phyloP scores from a whole-genome alignment of 2,329 filamentous ascomycete genomes.

The Phaeosphaeria sp. region DNA sequence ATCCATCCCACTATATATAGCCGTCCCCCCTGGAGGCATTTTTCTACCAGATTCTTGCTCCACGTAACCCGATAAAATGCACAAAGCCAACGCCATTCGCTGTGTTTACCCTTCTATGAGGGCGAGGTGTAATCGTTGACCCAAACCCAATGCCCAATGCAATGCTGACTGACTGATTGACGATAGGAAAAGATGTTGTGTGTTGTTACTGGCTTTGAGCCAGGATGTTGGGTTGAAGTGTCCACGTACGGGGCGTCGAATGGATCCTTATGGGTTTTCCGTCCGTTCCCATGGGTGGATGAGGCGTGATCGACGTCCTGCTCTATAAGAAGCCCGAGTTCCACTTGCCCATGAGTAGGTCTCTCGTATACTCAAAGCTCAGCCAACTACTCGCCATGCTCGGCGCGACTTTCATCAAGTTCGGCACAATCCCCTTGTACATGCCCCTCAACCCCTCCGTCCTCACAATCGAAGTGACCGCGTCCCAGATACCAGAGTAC shows the following conservation, averaged over 20 bases:
- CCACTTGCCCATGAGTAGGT: constrained; percentile 71
- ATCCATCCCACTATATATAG: not conserved
- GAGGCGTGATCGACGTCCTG: not conserved
- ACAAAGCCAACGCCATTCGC: constrained; percentile 6
- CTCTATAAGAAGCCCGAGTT: constrained; percentile 39
- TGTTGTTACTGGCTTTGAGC: not conserved
- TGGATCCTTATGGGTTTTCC: no score
- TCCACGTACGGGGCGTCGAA: no score
- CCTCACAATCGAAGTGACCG: constrained; percentile 78
- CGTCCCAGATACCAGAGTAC: constrained; percentile 87
- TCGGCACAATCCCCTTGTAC: constrained; percentile 96
- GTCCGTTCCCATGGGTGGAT: no score
- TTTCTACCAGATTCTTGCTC: not conserved
- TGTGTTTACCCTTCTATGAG: constrained; percentile 1
- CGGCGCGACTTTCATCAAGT: constrained; percentile 93
- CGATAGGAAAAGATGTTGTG: constrained; percentile 4
- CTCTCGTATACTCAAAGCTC: constrained; percentile 92
- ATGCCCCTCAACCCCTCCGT: constrained; percentile 86
- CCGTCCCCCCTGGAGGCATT: not conserved
- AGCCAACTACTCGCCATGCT: constrained; percentile 99
- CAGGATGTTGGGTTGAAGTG: no score
- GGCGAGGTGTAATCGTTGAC: not conserved
- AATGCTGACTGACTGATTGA: constrained; percentile 19
- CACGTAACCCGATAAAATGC: not conserved
- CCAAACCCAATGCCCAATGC: constrained; percentile 14